Evolutionary conservation across 305 asterid genomes (phyloP), one percentile per base, ranked within the genome.

Genomic region (Solanum hybrid): DNA sequence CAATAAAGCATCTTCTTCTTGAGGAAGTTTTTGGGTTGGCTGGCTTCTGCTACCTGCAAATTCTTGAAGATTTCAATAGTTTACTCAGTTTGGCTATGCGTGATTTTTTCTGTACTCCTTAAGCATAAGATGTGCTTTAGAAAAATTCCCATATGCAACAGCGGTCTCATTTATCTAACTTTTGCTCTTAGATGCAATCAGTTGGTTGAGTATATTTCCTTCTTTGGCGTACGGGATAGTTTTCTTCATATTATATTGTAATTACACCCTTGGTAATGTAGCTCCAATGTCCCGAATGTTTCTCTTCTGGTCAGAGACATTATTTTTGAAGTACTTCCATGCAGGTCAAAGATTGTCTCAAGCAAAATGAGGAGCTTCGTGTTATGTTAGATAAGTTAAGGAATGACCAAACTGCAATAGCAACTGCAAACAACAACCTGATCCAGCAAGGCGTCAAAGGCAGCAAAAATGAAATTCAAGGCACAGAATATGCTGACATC

Each of bases 331-430:
- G 88, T 57, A 85, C 42, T 85, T 74, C 87, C 90, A 64, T 92
- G 90, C 93, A 97, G 99, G 98, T 96, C 89, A 97, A 94, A 94
- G 94, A 91, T 89, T 96, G 98, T 91, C 93, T 96, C 75, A 94
- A 91, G 87, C 97, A 96, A 92, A 97, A 97, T 90, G 98, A 94
- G 93, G 99, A 96, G 91, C 99, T 97, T 67, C 99, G 99, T 90
- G 92, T 92, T 89, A 89, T 92, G 93, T 92, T 97, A 88, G 96
- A 95, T 86, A 94, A 94, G 93, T 91, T 95, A 92, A 95, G 99
- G 69, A 92, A 86, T 61, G 97, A 95, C 89, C 97, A 93, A 73
- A 93, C 96, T 74, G 93, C 88, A 91, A 81, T 88, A 90, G 91
- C 92, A 75, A 87, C 92, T 92, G 73, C 89, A 57, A 91, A 91